phyloP scores from a whole-genome alignment of 2,329 filamentous ascomycete species.

The Lachnellula hyalina region DNA sequence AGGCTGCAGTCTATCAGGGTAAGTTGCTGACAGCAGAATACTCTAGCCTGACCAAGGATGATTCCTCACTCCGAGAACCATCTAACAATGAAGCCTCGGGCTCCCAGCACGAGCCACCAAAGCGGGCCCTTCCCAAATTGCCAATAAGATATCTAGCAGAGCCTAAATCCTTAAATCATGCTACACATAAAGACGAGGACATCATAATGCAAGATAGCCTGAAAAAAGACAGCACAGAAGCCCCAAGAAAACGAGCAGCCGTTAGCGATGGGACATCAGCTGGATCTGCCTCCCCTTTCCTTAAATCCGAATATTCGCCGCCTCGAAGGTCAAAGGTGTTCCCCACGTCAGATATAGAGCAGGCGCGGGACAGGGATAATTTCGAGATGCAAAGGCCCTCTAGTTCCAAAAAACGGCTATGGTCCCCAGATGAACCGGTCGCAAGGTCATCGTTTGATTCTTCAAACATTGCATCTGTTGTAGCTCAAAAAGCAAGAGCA shows the following conservation, averaged over 20 bases:
- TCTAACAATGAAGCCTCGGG: too few relatives aligned
- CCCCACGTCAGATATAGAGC: constrained; percentile 14
- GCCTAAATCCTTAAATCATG: too few relatives aligned
- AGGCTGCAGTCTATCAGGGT: too few relatives aligned
- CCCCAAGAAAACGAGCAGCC: constrained; percentile 25
- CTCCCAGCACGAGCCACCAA: too few relatives aligned
- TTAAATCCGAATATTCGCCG: constrained; percentile 22
- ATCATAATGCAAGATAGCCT: too few relatives aligned
- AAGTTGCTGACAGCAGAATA: too few relatives aligned
- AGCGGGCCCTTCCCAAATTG: too few relatives aligned
- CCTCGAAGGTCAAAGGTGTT: constrained; percentile 21
- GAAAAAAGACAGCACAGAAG: constrained; percentile 12
- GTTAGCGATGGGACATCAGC: constrained; percentile 27
- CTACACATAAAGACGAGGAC: too few relatives aligned
- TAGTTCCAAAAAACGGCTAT: constrained; percentile 19
- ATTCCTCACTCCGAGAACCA: too few relatives aligned
- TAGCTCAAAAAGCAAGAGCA: constrained; percentile 19
- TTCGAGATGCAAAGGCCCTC: constrained; percentile 13
- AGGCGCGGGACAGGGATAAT: constrained; percentile 4
- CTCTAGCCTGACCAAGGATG: too few relatives aligned
- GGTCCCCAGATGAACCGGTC: constrained; percentile 19
- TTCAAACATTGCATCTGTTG: constrained; percentile 25
- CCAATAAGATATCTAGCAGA: too few relatives aligned
- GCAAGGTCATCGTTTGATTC: constrained; percentile 14
- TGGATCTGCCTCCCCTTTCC: constrained; percentile 21